These are phyloP conservation scores for Podospora pseudopauciseta DNA, from an alignment of 495 filamentous ascomycete genomes.

Conservation along the genomic window DNA sequence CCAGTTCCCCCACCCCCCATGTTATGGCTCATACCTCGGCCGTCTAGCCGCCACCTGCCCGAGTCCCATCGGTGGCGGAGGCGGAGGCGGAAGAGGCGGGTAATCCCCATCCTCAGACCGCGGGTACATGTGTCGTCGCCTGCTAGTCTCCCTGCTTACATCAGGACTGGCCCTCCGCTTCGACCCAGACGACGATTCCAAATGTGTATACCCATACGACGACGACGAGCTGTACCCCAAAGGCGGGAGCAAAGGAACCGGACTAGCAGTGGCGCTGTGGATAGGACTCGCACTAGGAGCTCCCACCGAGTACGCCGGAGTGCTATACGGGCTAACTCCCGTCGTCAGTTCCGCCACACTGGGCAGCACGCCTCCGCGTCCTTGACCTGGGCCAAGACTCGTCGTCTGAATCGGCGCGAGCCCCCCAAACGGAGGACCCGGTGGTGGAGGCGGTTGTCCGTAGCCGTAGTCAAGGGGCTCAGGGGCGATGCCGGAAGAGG, in stretches of 20 bases:
- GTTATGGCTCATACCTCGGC: slow-evolving; percentile 9
- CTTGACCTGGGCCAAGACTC: slow-evolving; percentile 13
- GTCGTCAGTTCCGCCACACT: slow-evolving; percentile 55
- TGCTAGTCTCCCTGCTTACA: slow-evolving; percentile 37
- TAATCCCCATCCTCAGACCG: slow-evolving; percentile 27
- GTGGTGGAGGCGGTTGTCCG: slow-evolving; percentile 20
- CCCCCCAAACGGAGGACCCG: slow-evolving; percentile 15
- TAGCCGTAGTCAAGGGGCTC: slow-evolving; percentile 33
- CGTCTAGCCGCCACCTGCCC: slow-evolving; percentile 2
- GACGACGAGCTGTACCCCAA: slow-evolving; percentile 24
- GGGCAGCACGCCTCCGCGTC: slow-evolving; percentile 41
- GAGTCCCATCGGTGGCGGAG: slow-evolving; percentile 1
- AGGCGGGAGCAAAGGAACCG: slow-evolving; percentile 38
- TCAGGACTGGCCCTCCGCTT: slow-evolving; percentile 17
- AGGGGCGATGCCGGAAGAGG: slow-evolving; percentile 29
- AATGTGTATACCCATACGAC: slow-evolving; percentile 27
- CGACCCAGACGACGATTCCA: slow-evolving; percentile 27
- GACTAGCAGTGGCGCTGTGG: slow-evolving; percentile 40
- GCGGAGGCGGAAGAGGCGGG: slow-evolving; percentile 10
- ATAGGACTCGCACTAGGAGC: slow-evolving; percentile 36
- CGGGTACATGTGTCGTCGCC: slow-evolving; percentile 41
- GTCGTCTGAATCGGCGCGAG: slow-evolving; percentile 45
- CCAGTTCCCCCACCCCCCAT: neutral
- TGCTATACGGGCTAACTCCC: slow-evolving; percentile 51
- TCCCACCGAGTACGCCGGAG: slow-evolving; percentile 48